Conservation (phyloP, 2,329 filamentous ascomycete genomes). For the Dryadomyces sulphureus region DNA sequence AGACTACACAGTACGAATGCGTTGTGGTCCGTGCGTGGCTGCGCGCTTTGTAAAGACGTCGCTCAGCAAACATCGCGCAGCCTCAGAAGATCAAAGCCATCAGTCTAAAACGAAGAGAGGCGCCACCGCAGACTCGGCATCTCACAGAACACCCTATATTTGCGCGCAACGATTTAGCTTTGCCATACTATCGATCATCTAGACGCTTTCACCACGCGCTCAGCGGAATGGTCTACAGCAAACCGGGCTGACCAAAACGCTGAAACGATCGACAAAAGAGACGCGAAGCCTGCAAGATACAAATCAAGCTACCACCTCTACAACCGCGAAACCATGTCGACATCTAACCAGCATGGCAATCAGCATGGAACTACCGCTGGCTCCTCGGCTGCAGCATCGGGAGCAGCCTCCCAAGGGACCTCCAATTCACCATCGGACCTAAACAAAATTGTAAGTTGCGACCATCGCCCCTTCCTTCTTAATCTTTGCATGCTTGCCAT, state of each 20-base stretch:
- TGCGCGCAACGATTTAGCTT: background rate
- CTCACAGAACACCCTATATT: background rate
- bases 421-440: constrained; percentile 54
- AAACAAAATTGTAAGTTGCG: constrained; percentile 75
- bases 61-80: background rate
- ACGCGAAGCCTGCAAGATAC: background rate
- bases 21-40: background rate
- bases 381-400: constrained; percentile 10
- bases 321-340: constrained; percentile 7
- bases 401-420: constrained; percentile 13
- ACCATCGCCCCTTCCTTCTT: background rate
- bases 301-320: background rate
- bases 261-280: background rate
- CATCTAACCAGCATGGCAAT: constrained; percentile 4
- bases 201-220: background rate
- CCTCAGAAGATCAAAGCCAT: background rate
- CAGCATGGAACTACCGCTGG: constrained; percentile 10
- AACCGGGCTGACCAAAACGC: background rate
- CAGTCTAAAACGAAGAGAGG: background rate
- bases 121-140: background rate
- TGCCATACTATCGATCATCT: background rate
- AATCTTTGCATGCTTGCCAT: no score
- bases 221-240: background rate
- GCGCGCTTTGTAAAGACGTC: background rate
- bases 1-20: background rate